Evolutionary conservation across 768 basidiomycete genomes (phyloP), one percentile per base, ranked within the genome.

Genomic region (Agrocybe pediades): DNA sequence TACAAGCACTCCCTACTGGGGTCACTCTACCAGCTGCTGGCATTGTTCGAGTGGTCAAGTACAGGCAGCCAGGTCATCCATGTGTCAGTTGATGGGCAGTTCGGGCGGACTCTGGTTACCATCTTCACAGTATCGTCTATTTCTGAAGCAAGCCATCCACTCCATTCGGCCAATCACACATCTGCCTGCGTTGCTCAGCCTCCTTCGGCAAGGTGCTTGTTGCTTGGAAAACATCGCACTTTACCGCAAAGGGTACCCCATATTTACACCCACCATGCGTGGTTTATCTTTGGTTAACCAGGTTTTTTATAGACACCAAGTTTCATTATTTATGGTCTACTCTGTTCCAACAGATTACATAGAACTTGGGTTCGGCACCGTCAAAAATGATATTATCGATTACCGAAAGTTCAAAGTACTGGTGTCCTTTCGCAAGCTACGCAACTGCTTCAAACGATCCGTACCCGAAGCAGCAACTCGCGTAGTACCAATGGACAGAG

Each of bases 371-470:
- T 21, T 9, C 8, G 17, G n/a, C 24, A 36, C 19, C 46, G 40
- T 48, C 33, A 4, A 39, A 24, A 50, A 41, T 19, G 27, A 15
- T 20, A 16, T 26, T 15, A 41, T 30, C 9, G 20, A 17, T 20
- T 53, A 25, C 30, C 45, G 39, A 42, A 36, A 23, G 51, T 71
- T n/a, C 33, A 42, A 36, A 23, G 51, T 71, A 17, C 33, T 36
- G 33, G 3, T n/a, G 11, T 61, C 64, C 9, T 79, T 76, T 63
- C 76, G 81, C 23, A 76, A 78, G 53, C 82, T 80, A 19, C 83
- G 73, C 19, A 83, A 55, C 17, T 77, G 78, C 62, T 74, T 80
- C 47, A 84, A 65, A 27, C 82, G 75, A 55, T 82, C 73, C 19
- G 53, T 30, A 25, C 57, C 46, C 48, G 49, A 49, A 13, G 20